Evolutionary conservation across 2,329 filamentous ascomycete species (phyloP).

Genomic region (Rugonectria rugulosa): DNA sequence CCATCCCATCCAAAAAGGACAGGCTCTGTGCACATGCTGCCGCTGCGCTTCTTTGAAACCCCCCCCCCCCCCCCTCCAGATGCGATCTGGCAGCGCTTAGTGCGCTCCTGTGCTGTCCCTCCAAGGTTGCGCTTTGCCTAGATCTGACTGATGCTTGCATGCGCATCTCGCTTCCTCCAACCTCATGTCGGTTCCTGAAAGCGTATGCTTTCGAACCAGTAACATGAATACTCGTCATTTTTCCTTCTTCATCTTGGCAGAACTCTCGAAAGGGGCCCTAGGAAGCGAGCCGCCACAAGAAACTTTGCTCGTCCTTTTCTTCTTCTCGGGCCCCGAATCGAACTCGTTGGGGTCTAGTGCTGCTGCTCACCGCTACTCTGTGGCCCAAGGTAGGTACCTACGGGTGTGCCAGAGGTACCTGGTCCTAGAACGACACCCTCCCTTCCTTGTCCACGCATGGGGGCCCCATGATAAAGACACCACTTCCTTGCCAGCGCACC

Average conservation of each 20-base stretch:
- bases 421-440: conserved; percentile 34
- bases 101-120: conserved; percentile 40
- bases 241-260: not conserved
- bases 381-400: conserved; percentile 27
- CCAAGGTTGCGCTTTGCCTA: conserved; percentile 29
- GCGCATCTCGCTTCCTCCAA: conserved; percentile 31
- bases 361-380: conserved; percentile 39
- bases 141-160: conserved; percentile 41
- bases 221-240: conserved; percentile 2
- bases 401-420: conserved; percentile 32
- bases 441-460: conserved; percentile 32
- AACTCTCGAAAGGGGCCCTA: conserved; percentile 15
- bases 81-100: conserved; percentile 42
- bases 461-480: conserved; percentile 36
- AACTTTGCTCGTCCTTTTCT: conserved; percentile 16
- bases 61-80: conserved; percentile 37
- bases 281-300: conserved; percentile 18
- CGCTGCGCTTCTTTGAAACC: conserved; percentile 36
- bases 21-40: conserved; percentile 40
- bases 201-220: not conserved
- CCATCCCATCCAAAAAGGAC: conserved; percentile 31
- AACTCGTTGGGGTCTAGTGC: conserved; percentile 38
- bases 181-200: conserved; percentile 21
- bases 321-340: conserved; percentile 27
- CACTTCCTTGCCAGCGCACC: conserved; percentile 40